phyloP scores from a whole-genome alignment of 768 basidiomycete species.

The Suillus spraguei region DNA sequence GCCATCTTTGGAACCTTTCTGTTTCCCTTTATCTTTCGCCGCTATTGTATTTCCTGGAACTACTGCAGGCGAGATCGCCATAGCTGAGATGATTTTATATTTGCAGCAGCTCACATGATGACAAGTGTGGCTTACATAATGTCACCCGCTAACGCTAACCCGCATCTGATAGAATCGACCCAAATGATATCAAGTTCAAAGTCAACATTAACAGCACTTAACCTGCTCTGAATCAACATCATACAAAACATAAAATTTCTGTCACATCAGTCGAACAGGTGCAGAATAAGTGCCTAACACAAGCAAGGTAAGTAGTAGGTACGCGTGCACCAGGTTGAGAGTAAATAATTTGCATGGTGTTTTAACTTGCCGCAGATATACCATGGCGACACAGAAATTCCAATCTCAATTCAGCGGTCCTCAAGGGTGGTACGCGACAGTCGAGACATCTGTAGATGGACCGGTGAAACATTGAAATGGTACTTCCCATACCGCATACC shows the following conservation, averaged over 20 bases:
- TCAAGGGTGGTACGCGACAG: not conserved
- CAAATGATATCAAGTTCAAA: too few species aligned
- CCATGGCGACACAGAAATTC: not conserved
- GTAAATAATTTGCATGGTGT: not conserved
- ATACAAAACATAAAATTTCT: not conserved
- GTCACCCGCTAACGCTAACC: too few species aligned
- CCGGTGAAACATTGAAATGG: not conserved
- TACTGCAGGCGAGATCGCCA: not conserved
- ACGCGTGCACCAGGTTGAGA: not conserved
- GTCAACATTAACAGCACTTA: not conserved
- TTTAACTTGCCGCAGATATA: not conserved
- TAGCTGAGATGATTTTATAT: not conserved
- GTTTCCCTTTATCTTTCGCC: constrained; percentile 12
- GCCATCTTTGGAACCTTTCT: constrained; percentile 3
- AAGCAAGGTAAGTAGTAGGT: too few species aligned
- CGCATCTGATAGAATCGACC: too few species aligned
- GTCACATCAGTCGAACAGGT: not conserved
- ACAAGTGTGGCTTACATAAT: not conserved
- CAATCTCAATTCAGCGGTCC: not conserved
- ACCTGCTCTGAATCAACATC: not conserved
- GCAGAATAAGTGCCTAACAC: not conserved
- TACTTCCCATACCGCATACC: not conserved
- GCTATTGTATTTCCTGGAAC: not conserved
- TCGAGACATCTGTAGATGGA: not conserved
- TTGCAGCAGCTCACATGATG: too few species aligned